Percentiles rank a stretch among this genome's conserved stretches.
phyloP scores from a whole-genome alignment of 208 protist species.

The Jaenimonas drosophilae region DNA sequence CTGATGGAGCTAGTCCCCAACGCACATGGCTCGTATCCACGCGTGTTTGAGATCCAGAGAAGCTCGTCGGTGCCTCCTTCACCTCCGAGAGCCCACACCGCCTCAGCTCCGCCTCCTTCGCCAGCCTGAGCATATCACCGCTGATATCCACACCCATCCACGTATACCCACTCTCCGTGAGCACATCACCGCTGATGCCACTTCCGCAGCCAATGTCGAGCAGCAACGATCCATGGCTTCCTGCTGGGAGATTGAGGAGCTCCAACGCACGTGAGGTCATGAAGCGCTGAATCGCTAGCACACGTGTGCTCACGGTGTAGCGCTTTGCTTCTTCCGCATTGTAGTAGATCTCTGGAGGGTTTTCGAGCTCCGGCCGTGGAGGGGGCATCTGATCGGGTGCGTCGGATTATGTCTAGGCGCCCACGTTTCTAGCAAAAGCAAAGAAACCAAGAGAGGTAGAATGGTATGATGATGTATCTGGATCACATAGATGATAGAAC shows the following conservation, averaged over 20 bases:
- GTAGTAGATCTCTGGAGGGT: constrained; percentile 95
- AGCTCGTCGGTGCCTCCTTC: too few relatives aligned
- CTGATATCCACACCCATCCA: constrained; percentile 98
- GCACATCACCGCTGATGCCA: constrained; percentile 94
- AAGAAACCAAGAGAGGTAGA: too few relatives aligned
- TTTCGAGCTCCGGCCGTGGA: constrained; percentile 86
- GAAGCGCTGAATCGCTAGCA: constrained; percentile 94
- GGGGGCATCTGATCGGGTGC: constrained; percentile 30
- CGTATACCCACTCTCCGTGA: constrained; percentile 90
- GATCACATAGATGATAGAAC: too few relatives aligned
- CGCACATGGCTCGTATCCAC: constrained; percentile 53
- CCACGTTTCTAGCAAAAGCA: too few relatives aligned
- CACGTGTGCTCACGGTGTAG: constrained; percentile 93
- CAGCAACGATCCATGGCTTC: constrained; percentile 47
- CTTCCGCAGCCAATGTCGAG: constrained; percentile 99
- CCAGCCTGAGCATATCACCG: constrained; percentile 90
- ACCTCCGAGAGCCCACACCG: constrained; percentile 6
- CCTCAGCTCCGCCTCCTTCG: constrained; percentile 66
- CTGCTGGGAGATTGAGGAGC: constrained; percentile 86
- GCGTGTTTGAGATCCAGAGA: constrained; percentile 7
- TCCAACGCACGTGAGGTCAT: constrained; percentile 98
- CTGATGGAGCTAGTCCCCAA: constrained; percentile 48
- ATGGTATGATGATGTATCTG: too few relatives aligned
- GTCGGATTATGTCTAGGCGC: neutral
- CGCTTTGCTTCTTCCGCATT: constrained; percentile 90